A percentile compares a stretch with the other conserved stretches of the same genome.
Evolutionary conservation across 495 filamentous ascomycete genomes (phyloP).

Genomic region (Podospora tetraspora): DNA sequence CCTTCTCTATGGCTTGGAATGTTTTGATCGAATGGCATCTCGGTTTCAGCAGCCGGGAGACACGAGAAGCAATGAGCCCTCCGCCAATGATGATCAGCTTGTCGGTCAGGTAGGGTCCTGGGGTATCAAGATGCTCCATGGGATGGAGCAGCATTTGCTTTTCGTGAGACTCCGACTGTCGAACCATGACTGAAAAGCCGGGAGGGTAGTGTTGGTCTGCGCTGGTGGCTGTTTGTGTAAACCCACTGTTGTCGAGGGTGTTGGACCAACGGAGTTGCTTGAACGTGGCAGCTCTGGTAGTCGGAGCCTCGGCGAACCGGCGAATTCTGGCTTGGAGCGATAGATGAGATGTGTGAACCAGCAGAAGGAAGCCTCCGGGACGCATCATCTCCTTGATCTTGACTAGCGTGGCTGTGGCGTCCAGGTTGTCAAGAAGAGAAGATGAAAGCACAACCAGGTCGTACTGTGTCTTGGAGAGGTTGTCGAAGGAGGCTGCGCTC

Average conservation of each 20-base stretch:
- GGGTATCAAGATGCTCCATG: neutral
- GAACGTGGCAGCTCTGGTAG: conserved; percentile 20
- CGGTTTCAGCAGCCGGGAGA: conserved; percentile 18
- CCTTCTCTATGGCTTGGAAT: conserved; percentile 20
- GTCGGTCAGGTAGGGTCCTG: conserved; percentile 6
- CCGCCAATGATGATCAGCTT: conserved; percentile 35
- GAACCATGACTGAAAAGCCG: conserved; percentile 33
- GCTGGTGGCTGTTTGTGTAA: conserved; percentile 20
- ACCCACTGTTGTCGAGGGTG: conserved; percentile 33
- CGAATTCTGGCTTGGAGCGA: conserved; percentile 23
- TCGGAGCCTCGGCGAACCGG: neutral
- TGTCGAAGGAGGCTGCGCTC: conserved; percentile 1
- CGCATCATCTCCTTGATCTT: conserved; percentile 32
- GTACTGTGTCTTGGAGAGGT: conserved; percentile 11
- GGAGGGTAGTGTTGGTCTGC: conserved; percentile 27
- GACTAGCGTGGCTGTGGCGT: conserved; percentile 12
- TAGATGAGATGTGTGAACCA: conserved; percentile 24
- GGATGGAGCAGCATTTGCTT: conserved; percentile 19
- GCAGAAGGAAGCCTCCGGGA: conserved; percentile 38
- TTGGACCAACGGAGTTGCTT: conserved; percentile 27
- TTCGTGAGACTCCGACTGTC: conserved; percentile 26
- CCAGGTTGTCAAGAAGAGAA: conserved; percentile 24
- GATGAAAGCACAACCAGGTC: conserved; percentile 38
- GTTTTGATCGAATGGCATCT: conserved; percentile 20
- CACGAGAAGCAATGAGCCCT: conserved; percentile 13